A percentile compares a stretch with the other conserved stretches of the same genome.
Conservation (phyloP, 768 basidiomycete genomes). For the Leucosporidium yakuticum region DNA sequence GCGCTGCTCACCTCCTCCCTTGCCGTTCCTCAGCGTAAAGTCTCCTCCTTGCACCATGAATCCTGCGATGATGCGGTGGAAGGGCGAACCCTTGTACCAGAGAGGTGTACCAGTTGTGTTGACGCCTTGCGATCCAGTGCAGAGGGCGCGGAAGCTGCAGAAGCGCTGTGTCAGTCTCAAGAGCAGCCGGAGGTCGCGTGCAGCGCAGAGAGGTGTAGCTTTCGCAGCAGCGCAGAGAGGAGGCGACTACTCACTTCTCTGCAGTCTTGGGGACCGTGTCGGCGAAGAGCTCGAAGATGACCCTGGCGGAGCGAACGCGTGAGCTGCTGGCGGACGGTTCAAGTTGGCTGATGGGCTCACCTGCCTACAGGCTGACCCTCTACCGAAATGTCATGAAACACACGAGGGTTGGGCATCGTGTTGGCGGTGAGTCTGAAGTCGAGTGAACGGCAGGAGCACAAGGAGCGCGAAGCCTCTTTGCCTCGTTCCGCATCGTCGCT, state of each 20-base stretch:
- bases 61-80: constrained; percentile 66
- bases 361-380: constrained; percentile 30
- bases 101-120: constrained; percentile 64
- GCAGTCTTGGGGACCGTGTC: constrained; percentile 67
- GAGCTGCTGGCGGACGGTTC: constrained; percentile 27
- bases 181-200: not conserved
- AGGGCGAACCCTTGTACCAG: constrained; percentile 63
- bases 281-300: constrained; percentile 60
- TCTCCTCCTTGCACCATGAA: constrained; percentile 66
- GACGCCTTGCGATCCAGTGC: constrained; percentile 76
- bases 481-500: too few species aligned
- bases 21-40: constrained; percentile 71
- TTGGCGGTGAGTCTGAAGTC: too few species aligned
- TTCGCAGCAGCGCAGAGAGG: not conserved
- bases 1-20: constrained; percentile 51
- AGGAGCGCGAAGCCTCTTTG: too few species aligned
- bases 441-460: too few species aligned
- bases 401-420: constrained; percentile 22
- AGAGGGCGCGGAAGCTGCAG: constrained; percentile 71
- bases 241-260: constrained; percentile 62
- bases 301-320: constrained; percentile 17
- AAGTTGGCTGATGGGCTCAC: not conserved
- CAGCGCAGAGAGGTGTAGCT: not conserved
- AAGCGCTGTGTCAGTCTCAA: constrained; percentile 9
- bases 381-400: constrained; percentile 27